Base-by-base conservation (phyloP, 2,329 filamentous ascomycete genomes). In the Pseudogymnoascus sp. region DNA sequence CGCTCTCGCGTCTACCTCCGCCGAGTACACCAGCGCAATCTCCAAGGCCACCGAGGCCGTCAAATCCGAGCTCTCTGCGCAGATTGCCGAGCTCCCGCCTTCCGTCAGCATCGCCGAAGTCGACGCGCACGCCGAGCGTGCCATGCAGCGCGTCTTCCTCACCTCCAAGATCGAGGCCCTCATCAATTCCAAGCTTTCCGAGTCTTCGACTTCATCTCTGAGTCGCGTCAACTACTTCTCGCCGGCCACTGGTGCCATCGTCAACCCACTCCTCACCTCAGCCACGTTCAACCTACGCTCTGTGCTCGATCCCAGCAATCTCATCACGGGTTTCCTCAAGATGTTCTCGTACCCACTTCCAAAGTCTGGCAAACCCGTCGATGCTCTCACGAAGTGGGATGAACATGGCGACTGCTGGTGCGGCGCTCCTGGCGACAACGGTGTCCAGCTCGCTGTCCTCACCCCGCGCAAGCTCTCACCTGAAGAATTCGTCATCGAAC, bases 401-500 rank as follows among this genome's bases (percentile, higher is more conserved):
- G 89, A 95, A 56, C 80, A 86, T 33, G 89, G 88, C 18, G 89
- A 97, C 63, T 95, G 90, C 72, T 97, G 90, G 88, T 97, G 92
- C 71, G 84, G 86, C 3, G 79, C 76, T 3, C 73, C 74, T 0
- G 64, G 68, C 9, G 74, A 77, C 56, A 71, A 70, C 12, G 82
- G 83, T 35, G 82, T 84, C 1, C 81, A 83, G 59, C 75, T 97
- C 13, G 82, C 81, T 7, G 81, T 95, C 15, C 72, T 82, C 38
- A 77, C 86, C 15, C 76, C 79, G 33, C 72, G 79, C 33, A 70
- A 73, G 5, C 78, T 92, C 60, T 77, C 85, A 28, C 87, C 88
- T 0, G 81, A 85, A 65, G 80, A 90, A 65, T 69, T 92, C 1
- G 82, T 89, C 1, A 71, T 92, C 41, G 89, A 92, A 68, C 87